Conservation (phyloP, 345 rosid species). For the Eucalyptus decipiens region DNA sequence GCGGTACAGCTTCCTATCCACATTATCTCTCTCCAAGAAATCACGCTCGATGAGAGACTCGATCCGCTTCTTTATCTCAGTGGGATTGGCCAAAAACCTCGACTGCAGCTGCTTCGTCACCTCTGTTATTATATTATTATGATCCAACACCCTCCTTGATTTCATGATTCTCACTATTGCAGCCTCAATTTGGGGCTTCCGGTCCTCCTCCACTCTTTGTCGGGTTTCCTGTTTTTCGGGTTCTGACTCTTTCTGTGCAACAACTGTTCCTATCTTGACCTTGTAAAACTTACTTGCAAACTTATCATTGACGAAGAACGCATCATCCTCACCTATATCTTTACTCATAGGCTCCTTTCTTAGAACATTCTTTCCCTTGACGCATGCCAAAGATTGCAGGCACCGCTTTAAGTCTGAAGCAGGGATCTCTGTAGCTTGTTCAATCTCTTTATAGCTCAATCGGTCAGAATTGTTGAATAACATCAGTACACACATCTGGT, state of each 20-base stretch:
- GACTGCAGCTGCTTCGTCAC: constrained; percentile 95
- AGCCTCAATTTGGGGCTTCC: constrained; percentile 98
- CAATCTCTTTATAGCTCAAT: constrained; percentile 85
- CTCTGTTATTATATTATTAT: constrained; percentile 86
- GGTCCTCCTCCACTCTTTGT: constrained; percentile 96
- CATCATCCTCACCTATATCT: constrained; percentile 85
- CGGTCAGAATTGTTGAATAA: constrained; percentile 74
- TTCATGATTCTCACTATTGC: constrained; percentile 98
- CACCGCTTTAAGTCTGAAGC: constrained; percentile 83
- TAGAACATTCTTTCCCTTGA: constrained; percentile 87
- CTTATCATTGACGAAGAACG: constrained; percentile 78
- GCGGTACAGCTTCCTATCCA: constrained; percentile 83
- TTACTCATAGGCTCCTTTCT: constrained; percentile 98
- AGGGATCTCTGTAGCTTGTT: constrained; percentile 88
- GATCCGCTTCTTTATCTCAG: constrained; percentile 92
- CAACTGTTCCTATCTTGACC: constrained; percentile 98
- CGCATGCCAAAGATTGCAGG: constrained; percentile 90
- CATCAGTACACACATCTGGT: constrained; percentile 97
- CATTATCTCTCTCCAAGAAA: constrained; percentile 90
- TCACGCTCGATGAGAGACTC: constrained; percentile 96
- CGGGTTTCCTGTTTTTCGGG: constrained; percentile 98
- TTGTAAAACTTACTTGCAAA: constrained; percentile 88
- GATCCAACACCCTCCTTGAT: constrained; percentile 91
- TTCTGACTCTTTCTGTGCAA: constrained; percentile 94
- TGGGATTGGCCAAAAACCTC: constrained; percentile 89